Evolutionary conservation across 495 filamentous ascomycete species (phyloP), one percentile per base, ranked within the genome.

Genomic region (Cercophora sp.): DNA sequence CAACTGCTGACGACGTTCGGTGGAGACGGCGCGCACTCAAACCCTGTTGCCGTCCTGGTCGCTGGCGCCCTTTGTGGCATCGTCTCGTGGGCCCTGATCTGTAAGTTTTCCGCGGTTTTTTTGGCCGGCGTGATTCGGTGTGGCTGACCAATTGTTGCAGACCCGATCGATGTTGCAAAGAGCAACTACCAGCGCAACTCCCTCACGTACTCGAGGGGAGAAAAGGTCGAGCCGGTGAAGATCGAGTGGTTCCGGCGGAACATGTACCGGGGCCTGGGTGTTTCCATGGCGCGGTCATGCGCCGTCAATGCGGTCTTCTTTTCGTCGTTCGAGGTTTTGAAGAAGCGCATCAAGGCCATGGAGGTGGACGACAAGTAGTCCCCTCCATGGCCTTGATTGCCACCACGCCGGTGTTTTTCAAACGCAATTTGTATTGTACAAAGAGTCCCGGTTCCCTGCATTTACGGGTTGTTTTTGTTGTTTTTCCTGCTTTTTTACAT

Each of bases 121-220:
- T 4, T 29, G 11, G 5, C 2, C 25, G n/a, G n/a, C n/a, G n/a
- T n/a, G n/a, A n/a, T n/a, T 4, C 24, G 4, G 11, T 6, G 23
- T 20, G 8, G 1, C 1, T 5, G 22, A 34, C 50, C 26, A 39
- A 53, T 44, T 1, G 3, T 37, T 10, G 23, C 48, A 78, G 75
- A 91, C 66, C 88, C 88, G 8, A 84, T 93, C 59, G 88, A 93
- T 66, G 86, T 86, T 5, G 87, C 86, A 8, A 93, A 93, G 68
- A 86, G 81, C 55, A 85, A 86, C 51, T 93, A 90, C 66, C 88
- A 93, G 63, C 79, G 86, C 18, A 88, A 90, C 58, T 83, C 87
- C 39, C 74, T 93, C 26, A 83, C 85, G 49, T 82, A 82, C 61
- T 75, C 79, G 23, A 73, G 73, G 45, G 80, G 79, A 15, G 78